These are phyloP conservation scores for Lepidium sativum DNA, from an alignment of 345 rosid genomes.

Conservation along the genomic window DNA sequence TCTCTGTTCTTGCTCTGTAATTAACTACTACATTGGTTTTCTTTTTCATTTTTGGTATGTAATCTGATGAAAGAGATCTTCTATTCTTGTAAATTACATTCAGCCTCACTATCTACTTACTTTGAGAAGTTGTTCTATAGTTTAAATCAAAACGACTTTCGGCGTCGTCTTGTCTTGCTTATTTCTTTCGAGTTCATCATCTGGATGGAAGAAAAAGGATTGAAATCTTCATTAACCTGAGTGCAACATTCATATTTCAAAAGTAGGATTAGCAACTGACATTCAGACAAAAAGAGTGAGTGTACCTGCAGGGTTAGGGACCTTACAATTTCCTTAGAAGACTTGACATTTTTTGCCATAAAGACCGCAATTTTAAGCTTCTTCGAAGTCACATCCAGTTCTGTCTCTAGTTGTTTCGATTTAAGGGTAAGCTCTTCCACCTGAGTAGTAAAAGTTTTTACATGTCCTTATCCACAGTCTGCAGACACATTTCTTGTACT, in stretches of 20 bases:
- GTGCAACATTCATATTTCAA: background rate
- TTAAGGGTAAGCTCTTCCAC: slow-evolving; percentile 58
- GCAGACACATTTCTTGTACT: background rate
- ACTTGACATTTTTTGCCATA: slow-evolving; percentile 44
- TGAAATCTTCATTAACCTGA: background rate
- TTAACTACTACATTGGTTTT: background rate
- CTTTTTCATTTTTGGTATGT: background rate
- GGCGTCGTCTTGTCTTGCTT: slow-evolving; percentile 18
- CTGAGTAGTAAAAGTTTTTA: slow-evolving; percentile 18
- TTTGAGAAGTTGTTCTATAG: background rate
- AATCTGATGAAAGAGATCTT: background rate
- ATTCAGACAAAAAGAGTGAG: background rate
- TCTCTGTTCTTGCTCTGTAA: slow-evolving; percentile 5
- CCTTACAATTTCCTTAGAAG: slow-evolving; percentile 45
- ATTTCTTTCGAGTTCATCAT: slow-evolving; percentile 18
- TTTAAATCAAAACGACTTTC: slow-evolving; percentile 17
- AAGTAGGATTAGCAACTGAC: background rate
- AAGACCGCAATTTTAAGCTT: slow-evolving; percentile 45
- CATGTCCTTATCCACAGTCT: background rate
- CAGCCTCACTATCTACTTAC: background rate
- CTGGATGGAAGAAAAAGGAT: background rate
- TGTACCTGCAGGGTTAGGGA: slow-evolving; percentile 46
- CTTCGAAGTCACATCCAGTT: slow-evolving; percentile 42
- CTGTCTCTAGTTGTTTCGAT: slow-evolving; percentile 39
- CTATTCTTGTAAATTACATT: slow-evolving; percentile 6